A percentile compares a stretch with the other conserved stretches of the same genome.
Conservation (phyloP, 2,329 filamentous ascomycete genomes). For the Alternaria postmessia region DNA sequence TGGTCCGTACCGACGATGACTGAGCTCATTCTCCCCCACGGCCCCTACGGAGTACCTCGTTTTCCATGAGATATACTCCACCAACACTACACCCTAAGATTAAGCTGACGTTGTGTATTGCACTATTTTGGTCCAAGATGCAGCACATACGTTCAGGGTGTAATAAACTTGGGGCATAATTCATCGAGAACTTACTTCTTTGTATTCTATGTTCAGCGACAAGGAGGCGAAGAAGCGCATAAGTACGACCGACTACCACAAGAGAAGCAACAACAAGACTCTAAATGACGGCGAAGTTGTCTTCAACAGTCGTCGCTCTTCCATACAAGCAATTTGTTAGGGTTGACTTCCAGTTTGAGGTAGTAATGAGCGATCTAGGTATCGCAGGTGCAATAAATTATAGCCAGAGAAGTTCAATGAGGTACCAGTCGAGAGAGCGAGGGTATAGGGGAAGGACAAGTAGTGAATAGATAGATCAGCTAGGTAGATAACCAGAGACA, state of each 20-base stretch:
- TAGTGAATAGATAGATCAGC: neutral
- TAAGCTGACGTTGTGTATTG: neutral
- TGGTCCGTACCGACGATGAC: neutral
- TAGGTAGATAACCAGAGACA: neutral
- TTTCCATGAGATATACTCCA: neutral
- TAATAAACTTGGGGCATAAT: neutral
- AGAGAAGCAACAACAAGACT: neutral
- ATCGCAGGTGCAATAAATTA: neutral
- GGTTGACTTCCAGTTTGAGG: neutral
- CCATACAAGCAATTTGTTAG: neutral
- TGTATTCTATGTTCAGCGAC: neutral
- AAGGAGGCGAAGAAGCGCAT: neutral
- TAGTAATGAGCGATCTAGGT: neutral
- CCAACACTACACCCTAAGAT: neutral
- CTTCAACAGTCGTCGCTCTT: neutral
- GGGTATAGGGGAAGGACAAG: neutral
- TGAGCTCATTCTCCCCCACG: neutral
- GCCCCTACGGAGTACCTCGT: neutral
- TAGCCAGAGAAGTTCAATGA: neutral
- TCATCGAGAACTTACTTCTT: neutral
- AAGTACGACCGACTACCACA: neutral
- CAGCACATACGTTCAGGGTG: neutral
- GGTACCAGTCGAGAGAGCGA: neutral
- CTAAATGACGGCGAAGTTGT: neutral
- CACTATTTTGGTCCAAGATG: neutral